Evolutionary conservation across 768 basidiomycete genomes (phyloP).

Genomic region (Suillus subalutaceus): DNA sequence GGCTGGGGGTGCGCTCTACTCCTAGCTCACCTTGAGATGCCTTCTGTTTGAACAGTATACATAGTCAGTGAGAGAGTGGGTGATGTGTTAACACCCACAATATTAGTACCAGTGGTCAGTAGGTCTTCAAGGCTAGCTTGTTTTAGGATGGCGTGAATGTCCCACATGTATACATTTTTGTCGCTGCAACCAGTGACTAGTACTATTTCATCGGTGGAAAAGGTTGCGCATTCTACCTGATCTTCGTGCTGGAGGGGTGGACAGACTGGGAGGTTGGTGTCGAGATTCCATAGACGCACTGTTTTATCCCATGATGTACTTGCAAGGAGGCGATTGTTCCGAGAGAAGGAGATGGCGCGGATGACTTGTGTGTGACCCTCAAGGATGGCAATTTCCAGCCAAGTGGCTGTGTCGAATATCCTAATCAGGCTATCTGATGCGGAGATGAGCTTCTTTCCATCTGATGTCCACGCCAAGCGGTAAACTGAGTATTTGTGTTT

Average conservation of each 20-base stretch:
- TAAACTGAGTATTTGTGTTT: no score
- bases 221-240: background rate
- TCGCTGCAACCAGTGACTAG: background rate
- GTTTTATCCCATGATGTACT: background rate
- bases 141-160: background rate
- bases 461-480: background rate
- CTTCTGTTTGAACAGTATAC: background rate
- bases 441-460: background rate
- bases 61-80: background rate
- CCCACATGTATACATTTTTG: background rate
- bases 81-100: background rate
- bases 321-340: background rate
- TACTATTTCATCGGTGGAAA: background rate
- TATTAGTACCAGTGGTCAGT: background rate
- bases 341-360: background rate
- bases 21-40: no score
- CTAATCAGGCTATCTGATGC: background rate
- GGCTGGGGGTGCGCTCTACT: background rate
- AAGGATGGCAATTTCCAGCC: background rate
- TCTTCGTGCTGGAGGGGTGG: background rate
- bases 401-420: background rate
- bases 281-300: background rate
- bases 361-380: background rate
- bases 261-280: background rate
- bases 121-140: background rate